Percentiles rank a stretch among this genome's conserved stretches.
phyloP scores from a whole-genome alignment of 1,139 yeast genomes.

The Zygosaccharomyces sapae region DNA sequence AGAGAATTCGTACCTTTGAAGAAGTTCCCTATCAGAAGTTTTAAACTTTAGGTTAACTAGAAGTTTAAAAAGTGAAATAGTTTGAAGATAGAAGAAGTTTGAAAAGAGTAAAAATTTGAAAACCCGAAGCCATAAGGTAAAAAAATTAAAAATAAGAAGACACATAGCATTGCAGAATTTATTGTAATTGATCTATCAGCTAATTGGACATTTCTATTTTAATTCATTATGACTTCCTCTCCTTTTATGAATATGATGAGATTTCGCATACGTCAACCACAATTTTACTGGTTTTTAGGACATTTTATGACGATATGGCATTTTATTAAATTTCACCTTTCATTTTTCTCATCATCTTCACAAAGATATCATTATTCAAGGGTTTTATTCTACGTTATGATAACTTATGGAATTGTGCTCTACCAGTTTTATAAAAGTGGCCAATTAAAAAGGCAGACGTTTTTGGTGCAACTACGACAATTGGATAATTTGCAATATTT shows the following conservation, averaged over 20 bases:
- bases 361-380: constrained; percentile 28
- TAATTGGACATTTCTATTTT: too few relatives aligned
- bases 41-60: too few relatives aligned
- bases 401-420: constrained; percentile 33
- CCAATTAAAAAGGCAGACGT: constrained; percentile 21
- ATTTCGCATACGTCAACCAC: constrained; percentile 32
- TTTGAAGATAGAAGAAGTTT: too few relatives aligned
- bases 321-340: constrained; percentile 27
- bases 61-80: too few relatives aligned
- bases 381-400: constrained; percentile 23
- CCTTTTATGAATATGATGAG: constrained; percentile 24
- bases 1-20: too few relatives aligned
- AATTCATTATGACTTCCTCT: constrained; percentile 11
- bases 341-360: constrained; percentile 20
- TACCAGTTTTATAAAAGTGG: constrained; percentile 34
- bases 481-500: constrained; percentile 35
- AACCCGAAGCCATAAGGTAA: too few relatives aligned
- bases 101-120: too few relatives aligned
- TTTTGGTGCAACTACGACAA: constrained; percentile 21
- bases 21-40: too few relatives aligned
- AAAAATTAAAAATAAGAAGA: too few relatives aligned
- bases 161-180: too few relatives aligned
- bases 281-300: constrained; percentile 36
- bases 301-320: constrained; percentile 32
- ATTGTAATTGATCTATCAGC: not conserved